Evolutionary conservation across 23 red algal species (phyloP), one percentile per base, ranked within the genome.

Genomic region (Cyanidioschyzon merolae): DNA sequence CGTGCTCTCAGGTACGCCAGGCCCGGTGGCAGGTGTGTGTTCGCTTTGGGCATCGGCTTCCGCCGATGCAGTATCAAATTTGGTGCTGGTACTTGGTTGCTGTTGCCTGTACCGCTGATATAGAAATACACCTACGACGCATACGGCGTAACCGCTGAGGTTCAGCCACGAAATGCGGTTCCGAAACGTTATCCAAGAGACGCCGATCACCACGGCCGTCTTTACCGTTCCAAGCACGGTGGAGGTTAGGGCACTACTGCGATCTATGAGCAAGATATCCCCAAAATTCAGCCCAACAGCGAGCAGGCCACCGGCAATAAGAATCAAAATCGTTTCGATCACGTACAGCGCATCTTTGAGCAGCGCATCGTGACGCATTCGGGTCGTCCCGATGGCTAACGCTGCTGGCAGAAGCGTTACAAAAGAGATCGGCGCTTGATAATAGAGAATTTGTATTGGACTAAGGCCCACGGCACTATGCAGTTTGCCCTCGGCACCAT

Each of bases 351-450:
- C 37, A 31, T 81, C 78, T 24, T 81, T 24, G 18, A 71, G 30
- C 12, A 81, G 25, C 21, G 40, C 0, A 7, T 37, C 18, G 7
- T 29, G 59, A 38, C 59, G 0, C 3, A n/a, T 30, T 40, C 50
- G 78, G 18, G 39, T 37, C 39, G 34, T 24, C 38, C 54, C 1
- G 0, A 58, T 59, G 39, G 59, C 40, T 2, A 57, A 0, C 38
- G 78, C 78, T 1, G 78, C 58, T 31, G 68, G 38, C 3, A 81
- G 25, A 18, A 81, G 30, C 21, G 68, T 41, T 3, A 68, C 0
- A 57, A 81, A 81, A 25, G 78, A 50, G 34, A 81, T 57, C 59
- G 58, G 59, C 21, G 78, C 50, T 40, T 81, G 78, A 81, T 81
- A 81, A 81, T 81, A 81, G 38, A 81, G 68, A 2, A 81, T 32